phyloP scores from a whole-genome alignment of 2,329 filamentous ascomycete genomes.

The Fusarium sp. region DNA sequence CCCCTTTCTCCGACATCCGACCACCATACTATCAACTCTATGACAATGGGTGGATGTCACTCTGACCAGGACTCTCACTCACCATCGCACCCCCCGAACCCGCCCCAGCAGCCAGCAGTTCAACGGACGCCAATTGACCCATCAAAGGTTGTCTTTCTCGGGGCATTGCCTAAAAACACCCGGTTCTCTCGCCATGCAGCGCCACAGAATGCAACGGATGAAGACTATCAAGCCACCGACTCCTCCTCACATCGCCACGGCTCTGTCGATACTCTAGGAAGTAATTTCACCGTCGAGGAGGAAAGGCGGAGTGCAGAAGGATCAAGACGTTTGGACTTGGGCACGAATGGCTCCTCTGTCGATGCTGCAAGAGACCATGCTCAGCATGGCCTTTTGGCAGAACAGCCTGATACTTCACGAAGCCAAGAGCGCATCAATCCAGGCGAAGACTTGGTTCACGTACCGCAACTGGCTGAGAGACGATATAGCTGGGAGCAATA shows the following conservation, averaged over 20 bases:
- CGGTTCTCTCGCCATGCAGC: slow-evolving; percentile 40
- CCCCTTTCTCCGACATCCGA: slow-evolving; percentile 25
- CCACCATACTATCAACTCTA: slow-evolving; percentile 17
- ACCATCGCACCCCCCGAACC: background rate
- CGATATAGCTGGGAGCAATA: slow-evolving; percentile 65
- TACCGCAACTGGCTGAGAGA: slow-evolving; percentile 61
- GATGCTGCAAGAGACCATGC: background rate
- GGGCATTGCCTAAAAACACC: slow-evolving; percentile 63
- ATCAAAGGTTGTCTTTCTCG: slow-evolving; percentile 64
- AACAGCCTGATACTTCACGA: slow-evolving; percentile 30
- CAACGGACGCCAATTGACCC: slow-evolving; percentile 65
- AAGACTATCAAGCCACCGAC: slow-evolving; percentile 3
- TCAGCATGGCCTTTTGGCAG: background rate
- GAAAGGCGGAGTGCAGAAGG: slow-evolving; percentile 50
- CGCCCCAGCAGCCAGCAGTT: slow-evolving; percentile 37
- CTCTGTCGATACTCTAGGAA: slow-evolving; percentile 61
- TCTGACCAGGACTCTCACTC: slow-evolving; percentile 16
- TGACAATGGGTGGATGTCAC: slow-evolving; percentile 1
- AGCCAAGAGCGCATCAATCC: slow-evolving; percentile 57
- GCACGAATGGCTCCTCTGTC: background rate
- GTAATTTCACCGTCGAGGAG: slow-evolving; percentile 68
- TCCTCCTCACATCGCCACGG: slow-evolving; percentile 1
- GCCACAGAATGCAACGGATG: background rate
- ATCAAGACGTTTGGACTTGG: slow-evolving; percentile 39
- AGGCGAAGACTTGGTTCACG: slow-evolving; percentile 60